A percentile compares a stretch with the other conserved stretches of the same genome.
Evolutionary conservation across 768 basidiomycete species (phyloP).

Genomic region (Gymnopilus junonius): DNA sequence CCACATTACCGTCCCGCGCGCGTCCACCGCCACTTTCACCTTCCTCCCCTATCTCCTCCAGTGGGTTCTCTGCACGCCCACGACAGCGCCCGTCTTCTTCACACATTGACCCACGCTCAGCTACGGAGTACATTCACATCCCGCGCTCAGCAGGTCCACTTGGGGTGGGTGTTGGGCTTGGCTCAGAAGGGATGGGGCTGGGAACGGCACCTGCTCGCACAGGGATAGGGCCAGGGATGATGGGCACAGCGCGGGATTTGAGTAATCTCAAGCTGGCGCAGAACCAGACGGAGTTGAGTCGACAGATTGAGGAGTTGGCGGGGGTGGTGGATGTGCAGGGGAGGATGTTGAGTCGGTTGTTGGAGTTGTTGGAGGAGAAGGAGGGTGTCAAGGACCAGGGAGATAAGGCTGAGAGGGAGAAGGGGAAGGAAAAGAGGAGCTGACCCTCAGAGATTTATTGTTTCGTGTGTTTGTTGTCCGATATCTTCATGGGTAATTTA

Average conservation of each 20-base stretch:
- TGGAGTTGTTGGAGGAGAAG: conserved; percentile 33
- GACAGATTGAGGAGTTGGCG: conserved; percentile 64
- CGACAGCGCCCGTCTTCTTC: neutral
- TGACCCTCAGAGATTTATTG: no score
- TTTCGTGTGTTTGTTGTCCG: no score
- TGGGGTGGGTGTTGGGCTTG: no score
- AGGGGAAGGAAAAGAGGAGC: neutral
- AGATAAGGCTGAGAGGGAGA: conserved; percentile 27
- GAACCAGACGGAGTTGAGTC: conserved; percentile 68
- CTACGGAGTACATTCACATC: conserved; percentile 15
- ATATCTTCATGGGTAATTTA: no score
- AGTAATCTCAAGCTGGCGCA: conserved; percentile 64
- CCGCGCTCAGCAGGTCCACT: no score
- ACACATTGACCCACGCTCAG: conserved; percentile 17
- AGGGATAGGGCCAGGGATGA: neutral
- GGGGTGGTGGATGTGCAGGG: conserved; percentile 63
- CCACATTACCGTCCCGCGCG: neutral
- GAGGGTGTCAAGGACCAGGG: no score
- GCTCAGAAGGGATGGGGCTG: no score
- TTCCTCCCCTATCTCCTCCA: neutral
- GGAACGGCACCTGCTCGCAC: neutral
- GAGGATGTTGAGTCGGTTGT: conserved; percentile 46
- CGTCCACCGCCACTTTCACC: neutral
- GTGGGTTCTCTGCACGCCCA: neutral
- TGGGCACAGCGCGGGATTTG: conserved; percentile 48